Percentiles rank a stretch among this genome's conserved stretches.
Evolutionary conservation across 176 grass and related monocot genomes (phyloP).

Genomic region (Phoenix dactylifera): DNA sequence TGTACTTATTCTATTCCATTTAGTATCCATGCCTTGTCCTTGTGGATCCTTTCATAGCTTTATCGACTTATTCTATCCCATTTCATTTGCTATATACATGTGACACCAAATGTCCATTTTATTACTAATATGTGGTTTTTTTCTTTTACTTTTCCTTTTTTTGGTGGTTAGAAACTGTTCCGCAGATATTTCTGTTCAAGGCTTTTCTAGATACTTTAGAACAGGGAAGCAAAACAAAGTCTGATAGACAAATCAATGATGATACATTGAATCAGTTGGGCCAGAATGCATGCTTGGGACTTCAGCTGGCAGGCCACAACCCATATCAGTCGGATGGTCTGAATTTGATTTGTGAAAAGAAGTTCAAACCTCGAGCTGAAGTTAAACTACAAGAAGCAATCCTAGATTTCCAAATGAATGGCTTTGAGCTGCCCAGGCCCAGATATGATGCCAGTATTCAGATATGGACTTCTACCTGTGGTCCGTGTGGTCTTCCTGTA

Average conservation of each 20-base stretch:
- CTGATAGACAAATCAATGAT: conserved; percentile 11
- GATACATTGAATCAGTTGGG: conserved; percentile 16
- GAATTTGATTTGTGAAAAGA: conserved; percentile 19
- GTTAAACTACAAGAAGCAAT: conserved; percentile 5
- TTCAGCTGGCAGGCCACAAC: conserved; percentile 36
- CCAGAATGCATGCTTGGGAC: conserved; percentile 36
- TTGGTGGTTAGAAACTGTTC: conserved; percentile 41
- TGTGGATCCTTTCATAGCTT: too few species aligned
- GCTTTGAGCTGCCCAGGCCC: conserved; percentile 43
- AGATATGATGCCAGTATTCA: conserved; percentile 54
- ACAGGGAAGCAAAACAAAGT: conserved; percentile 28
- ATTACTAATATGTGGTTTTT: background rate
- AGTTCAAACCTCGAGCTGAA: conserved; percentile 39
- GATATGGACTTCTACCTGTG: conserved; percentile 40
- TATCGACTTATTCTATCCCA: too few species aligned
- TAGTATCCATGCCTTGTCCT: too few species aligned
- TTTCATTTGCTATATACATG: too few species aligned
- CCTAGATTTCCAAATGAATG: conserved; percentile 12
- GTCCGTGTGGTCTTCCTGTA: conserved; percentile 6
- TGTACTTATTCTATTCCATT: too few species aligned
- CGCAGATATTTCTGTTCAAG: conserved; percentile 38
- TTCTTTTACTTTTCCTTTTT: too few species aligned
- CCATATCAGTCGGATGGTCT: conserved; percentile 34
- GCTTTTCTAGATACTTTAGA: conserved; percentile 39
- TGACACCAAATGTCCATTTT: too few species aligned